phyloP scores from a whole-genome alignment of 2,329 filamentous ascomycete species.

The Penicillium psychrosexuale region DNA sequence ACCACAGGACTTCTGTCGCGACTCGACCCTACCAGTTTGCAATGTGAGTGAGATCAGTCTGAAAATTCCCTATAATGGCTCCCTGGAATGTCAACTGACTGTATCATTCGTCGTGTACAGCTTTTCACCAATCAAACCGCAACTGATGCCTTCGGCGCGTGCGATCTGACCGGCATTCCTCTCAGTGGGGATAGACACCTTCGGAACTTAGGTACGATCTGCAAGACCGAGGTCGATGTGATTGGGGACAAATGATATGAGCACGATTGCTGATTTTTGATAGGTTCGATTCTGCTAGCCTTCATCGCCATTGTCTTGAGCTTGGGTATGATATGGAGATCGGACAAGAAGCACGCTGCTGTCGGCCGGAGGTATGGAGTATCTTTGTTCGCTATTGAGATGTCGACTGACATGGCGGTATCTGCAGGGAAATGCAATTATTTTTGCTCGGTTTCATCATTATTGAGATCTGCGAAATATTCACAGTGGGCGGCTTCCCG shows the following conservation, averaged over 20 bases:
- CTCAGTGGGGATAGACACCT: conserved; percentile 65
- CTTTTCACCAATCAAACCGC: conserved; percentile 64
- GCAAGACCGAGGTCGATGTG: neutral
- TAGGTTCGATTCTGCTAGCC: conserved; percentile 83
- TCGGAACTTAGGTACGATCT: conserved; percentile 72
- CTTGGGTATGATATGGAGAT: conserved; percentile 68
- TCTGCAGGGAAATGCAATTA: conserved; percentile 86
- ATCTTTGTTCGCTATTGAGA: neutral
- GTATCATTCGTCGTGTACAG: conserved; percentile 41
- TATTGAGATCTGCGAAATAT: conserved; percentile 92
- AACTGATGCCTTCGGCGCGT: conserved; percentile 64
- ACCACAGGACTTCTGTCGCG: conserved; percentile 72
- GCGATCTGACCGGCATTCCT: conserved; percentile 70
- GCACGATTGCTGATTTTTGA: conserved; percentile 13
- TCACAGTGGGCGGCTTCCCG: conserved; percentile 87
- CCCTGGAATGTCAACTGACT: conserved; percentile 17
- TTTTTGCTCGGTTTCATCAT: conserved; percentile 85
- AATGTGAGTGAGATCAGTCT: conserved; percentile 61
- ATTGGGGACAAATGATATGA: neutral
- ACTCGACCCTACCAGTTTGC: conserved; percentile 78
- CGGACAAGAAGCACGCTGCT: conserved; percentile 86
- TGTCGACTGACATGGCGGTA: conserved; percentile 13
- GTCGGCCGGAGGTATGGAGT: conserved; percentile 77
- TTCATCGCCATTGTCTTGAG: conserved; percentile 70
- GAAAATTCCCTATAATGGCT: neutral